Percentiles rank a stretch among this genome's conserved stretches.
Conservation (phyloP, 2,329 filamentous ascomycete genomes). For the Lachnum nothofagi region DNA sequence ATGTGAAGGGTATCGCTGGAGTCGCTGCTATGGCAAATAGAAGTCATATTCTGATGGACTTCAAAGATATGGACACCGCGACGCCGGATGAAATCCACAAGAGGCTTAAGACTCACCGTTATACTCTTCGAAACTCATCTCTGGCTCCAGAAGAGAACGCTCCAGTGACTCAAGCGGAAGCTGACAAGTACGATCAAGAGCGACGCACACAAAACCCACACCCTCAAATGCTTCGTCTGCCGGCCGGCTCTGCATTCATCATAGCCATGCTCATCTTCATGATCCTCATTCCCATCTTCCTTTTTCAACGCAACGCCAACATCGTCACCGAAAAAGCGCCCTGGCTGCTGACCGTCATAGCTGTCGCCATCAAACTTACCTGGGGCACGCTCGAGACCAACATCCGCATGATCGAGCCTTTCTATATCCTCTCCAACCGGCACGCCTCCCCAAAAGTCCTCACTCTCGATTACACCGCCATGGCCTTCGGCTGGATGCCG, state of each 20-base stretch:
- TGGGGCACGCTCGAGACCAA: conserved; percentile 66
- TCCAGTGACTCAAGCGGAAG: conserved; percentile 38
- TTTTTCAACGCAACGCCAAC: conserved; percentile 51
- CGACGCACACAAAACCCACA: conserved; percentile 57
- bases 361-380: conserved; percentile 61
- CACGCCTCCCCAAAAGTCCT: conserved; percentile 62
- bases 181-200: conserved; percentile 45
- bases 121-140: conserved; percentile 65
- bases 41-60: conserved; percentile 68
- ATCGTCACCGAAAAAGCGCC: conserved; percentile 56
- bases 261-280: conserved; percentile 52
- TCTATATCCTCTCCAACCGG: conserved; percentile 62
- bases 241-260: conserved; percentile 57
- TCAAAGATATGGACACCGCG: conserved; percentile 65
- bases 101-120: conserved; percentile 60
- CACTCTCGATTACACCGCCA: conserved; percentile 67
- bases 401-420: conserved; percentile 69
- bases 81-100: conserved; percentile 63
- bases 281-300: conserved; percentile 53
- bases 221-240: conserved; percentile 61
- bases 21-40: conserved; percentile 71
- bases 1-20: conserved; percentile 69
- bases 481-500: conserved; percentile 63
- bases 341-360: conserved; percentile 60
- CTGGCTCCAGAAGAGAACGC: conserved; percentile 59